Evolutionary conservation across 2,329 filamentous ascomycete species (phyloP), one percentile per base, ranked within the genome.

Genomic region (Nannizziopsis barbatae): DNA sequence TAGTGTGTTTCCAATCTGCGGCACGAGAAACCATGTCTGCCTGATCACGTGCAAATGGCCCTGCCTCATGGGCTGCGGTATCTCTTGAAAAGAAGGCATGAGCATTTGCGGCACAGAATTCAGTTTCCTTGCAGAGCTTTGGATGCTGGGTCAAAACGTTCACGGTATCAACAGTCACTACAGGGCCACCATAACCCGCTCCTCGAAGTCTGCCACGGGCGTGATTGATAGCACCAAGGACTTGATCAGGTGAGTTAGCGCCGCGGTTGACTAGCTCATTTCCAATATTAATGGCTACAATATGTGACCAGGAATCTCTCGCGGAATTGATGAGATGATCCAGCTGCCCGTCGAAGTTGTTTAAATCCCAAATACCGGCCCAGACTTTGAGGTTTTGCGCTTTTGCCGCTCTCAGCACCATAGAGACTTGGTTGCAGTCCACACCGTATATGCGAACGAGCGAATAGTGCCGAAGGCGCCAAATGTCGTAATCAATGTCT

Each of bases 111-210:
- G 86, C 84, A 59, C 82, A 86, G 68, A 84, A 86, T 60, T 93
- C 86, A 1, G 83, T 85, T 40, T 71, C 73, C 20, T 79, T 64
- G 67, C 87, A 93, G 42, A 95, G 74, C 45, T 76, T 68, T 0
- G 82, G 81, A 57, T 90, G 75, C 44, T 71, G 66, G 42, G 81
- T 69, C n/a, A 80, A 74, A 4, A 82, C 80, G 17, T 77, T 74
- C 58, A 86, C 84, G 0, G 85, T 90, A 62, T 95, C 88, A 41
- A 90, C 84, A 0, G 83, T 81, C 33, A 89, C 84, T 27, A 94
- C 79, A 1, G 79, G 78, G 2, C 87, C 87, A 1, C 67, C 64
- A 66, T 83, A 94, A 0, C 84, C 86, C 18, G 75, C 75, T 0
- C 59, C 62, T 22, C 75, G 73, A 33, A 93, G 75, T 1, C 71